Evolutionary conservation across 306 rosid species (phyloP).

Genomic region (Rosa rugosa): DNA sequence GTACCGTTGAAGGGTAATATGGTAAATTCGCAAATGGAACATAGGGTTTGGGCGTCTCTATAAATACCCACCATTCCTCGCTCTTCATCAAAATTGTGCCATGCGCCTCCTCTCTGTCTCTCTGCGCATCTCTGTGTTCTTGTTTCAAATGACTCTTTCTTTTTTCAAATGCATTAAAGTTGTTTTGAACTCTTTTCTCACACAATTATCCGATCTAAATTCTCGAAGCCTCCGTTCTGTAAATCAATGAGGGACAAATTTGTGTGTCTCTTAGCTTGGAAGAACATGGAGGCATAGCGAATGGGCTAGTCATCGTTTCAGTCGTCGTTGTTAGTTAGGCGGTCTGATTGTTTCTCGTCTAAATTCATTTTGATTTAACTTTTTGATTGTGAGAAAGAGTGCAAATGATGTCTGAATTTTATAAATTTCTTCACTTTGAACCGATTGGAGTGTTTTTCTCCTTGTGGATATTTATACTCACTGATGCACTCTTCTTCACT

Average conservation of each 20-base stretch:
- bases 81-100: neutral
- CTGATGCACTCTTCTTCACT: constrained; percentile 9
- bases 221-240: constrained; percentile 33
- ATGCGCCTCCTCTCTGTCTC: neutral
- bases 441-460: constrained; percentile 8
- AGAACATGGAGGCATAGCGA: constrained; percentile 54
- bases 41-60: neutral
- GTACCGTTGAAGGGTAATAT: neutral
- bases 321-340: constrained; percentile 60
- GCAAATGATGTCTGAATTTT: constrained; percentile 29
- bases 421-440: constrained; percentile 14
- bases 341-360: constrained; percentile 78
- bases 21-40: neutral
- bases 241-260: constrained; percentile 26
- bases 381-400: neutral
- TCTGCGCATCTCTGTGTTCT: too few relatives aligned
- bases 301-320: constrained; percentile 89
- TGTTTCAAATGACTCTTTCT: neutral
- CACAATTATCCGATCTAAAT: neutral
- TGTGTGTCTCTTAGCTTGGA: constrained; percentile 35
- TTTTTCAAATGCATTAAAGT: neutral
- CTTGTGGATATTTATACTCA: neutral
- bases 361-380: neutral
- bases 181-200: too few relatives aligned
- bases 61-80: neutral